Evolutionary conservation across 2,329 filamentous ascomycete genomes (phyloP).

Genomic region (Karstenula rhodostoma): DNA sequence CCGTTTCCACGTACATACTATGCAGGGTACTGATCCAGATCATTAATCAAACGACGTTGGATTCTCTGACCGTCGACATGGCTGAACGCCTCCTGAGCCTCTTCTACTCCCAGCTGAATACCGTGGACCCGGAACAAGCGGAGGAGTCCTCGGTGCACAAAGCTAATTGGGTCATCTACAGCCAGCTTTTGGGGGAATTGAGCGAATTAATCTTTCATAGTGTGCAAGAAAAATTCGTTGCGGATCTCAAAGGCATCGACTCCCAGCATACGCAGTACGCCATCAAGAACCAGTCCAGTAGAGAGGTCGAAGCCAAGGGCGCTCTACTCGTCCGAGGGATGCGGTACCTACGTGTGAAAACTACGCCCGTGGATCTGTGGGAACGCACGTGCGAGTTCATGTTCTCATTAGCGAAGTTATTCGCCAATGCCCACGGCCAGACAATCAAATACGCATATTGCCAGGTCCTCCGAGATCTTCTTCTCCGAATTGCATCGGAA

Average conservation of each 20-base stretch:
- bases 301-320: conserved; percentile 79
- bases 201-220: conserved; percentile 89
- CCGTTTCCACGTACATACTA: conserved; percentile 93
- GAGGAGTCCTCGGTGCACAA: conserved; percentile 81
- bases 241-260: conserved; percentile 80
- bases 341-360: conserved; percentile 83
- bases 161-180: conserved; percentile 95
- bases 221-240: conserved; percentile 82
- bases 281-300: conserved; percentile 71
- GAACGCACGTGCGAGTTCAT: conserved; percentile 90
- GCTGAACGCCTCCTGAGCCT: conserved; percentile 93
- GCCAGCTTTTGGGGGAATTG: conserved; percentile 93
- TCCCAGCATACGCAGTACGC: conserved; percentile 80
- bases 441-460: conserved; percentile 94
- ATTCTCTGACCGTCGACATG: conserved; percentile 86
- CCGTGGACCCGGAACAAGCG: conserved; percentile 83
- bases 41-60: conserved; percentile 85
- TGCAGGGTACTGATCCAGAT: conserved; percentile 94
- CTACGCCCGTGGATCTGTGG: conserved; percentile 78
- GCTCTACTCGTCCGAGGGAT: conserved; percentile 90
- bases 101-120: conserved; percentile 94
- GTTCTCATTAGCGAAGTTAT: conserved; percentile 80
- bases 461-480: conserved; percentile 83
- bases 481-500: conserved; percentile 86
- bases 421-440: conserved; percentile 84